These are phyloP conservation scores for Rozella allomycis DNA, from an alignment of 371 early-diverging fungal genomes.

Conservation along the genomic window DNA sequence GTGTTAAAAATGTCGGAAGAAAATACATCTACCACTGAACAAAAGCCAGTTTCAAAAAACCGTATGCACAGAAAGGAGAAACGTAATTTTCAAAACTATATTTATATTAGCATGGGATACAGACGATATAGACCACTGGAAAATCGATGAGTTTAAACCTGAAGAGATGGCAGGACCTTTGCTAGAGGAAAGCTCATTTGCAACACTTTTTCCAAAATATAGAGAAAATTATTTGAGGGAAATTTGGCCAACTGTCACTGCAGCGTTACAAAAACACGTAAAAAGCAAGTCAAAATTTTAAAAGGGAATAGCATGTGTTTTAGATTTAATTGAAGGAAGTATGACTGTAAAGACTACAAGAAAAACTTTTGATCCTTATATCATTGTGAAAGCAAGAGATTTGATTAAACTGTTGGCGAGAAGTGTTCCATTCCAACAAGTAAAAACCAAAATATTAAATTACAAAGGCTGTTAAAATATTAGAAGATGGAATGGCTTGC, in stretches of 20 bases:
- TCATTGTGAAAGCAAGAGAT: conserved; percentile 88
- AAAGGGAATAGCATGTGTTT: conserved; percentile 69
- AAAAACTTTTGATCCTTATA: conserved; percentile 92
- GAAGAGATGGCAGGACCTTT: conserved; percentile 64
- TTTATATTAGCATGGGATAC: conserved; percentile 59
- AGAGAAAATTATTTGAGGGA: conserved; percentile 85
- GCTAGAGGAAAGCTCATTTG: conserved; percentile 87
- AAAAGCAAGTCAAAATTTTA: conserved; percentile 3
- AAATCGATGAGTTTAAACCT: conserved; percentile 64
- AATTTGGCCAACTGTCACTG: conserved; percentile 85
- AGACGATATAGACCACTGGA: conserved; percentile 83
- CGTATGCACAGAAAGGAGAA: conserved; percentile 7
- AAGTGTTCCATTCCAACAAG: conserved; percentile 85
- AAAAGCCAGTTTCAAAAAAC: no score
- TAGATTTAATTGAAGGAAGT: conserved; percentile 87
- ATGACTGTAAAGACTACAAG: conserved; percentile 95
- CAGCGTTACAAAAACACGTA: conserved; percentile 56
- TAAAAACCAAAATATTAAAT: conserved; percentile 8
- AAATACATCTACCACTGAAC: no score
- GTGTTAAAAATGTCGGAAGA: no score
- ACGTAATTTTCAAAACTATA: conserved; percentile 2
- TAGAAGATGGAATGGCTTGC: conserved; percentile 83
- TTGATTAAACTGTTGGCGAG: conserved; percentile 84
- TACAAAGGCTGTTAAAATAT: conserved; percentile 48
- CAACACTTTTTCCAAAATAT: conserved; percentile 95